Evolutionary conservation across 345 rosid species (phyloP), one percentile per base, ranked within the genome.

Genomic region (Arabis hirsuta): DNA sequence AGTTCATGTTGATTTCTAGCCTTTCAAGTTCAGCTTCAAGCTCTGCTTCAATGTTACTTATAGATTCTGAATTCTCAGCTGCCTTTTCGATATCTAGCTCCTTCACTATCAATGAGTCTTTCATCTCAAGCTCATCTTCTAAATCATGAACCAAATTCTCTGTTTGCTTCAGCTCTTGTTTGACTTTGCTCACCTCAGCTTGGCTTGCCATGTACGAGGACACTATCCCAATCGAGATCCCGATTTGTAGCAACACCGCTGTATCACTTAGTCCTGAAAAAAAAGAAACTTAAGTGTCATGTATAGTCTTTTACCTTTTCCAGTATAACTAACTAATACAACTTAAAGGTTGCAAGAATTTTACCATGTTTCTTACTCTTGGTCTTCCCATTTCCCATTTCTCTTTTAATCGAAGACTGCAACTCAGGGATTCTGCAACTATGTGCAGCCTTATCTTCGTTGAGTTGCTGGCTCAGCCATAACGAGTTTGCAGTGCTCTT

Each of bases 11-110:
- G 41, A 89, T 83, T 16, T 92, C 97, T 89, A 93, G 81, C 83
- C 87, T 89, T 81, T 86, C 88, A 24, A 91, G 95, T 83, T 91
- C 98, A 77, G 97, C 97, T 87, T 89, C 95, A 78, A 94, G 91
- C 82, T 91, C 98, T 19, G 96, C 97, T 83, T 91, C 98, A 70
- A 91, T 90, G 70, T 84, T 83, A 67, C 96, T 84, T 82, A 83
- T 82, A 69, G 84, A 79, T 57, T 84, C 89, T 13, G 77, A 60
- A 64, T 52, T 61, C 67, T 81, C 84, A 26, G 78, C 85, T 85
- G 86, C 82, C 55, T 76, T 80, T 66, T 71, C 76, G 44, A 75
- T 81, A 39, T 68, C 31, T 45, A 53, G 13, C 16, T 74, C 73
- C 54, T 60, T 44, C 57, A 52, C 78, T 44, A 60, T 26, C 57